Percentiles rank a stretch among this genome's conserved stretches.
Evolutionary conservation across 345 rosid genomes (phyloP).

Genomic region (Syzygium aromaticum): DNA sequence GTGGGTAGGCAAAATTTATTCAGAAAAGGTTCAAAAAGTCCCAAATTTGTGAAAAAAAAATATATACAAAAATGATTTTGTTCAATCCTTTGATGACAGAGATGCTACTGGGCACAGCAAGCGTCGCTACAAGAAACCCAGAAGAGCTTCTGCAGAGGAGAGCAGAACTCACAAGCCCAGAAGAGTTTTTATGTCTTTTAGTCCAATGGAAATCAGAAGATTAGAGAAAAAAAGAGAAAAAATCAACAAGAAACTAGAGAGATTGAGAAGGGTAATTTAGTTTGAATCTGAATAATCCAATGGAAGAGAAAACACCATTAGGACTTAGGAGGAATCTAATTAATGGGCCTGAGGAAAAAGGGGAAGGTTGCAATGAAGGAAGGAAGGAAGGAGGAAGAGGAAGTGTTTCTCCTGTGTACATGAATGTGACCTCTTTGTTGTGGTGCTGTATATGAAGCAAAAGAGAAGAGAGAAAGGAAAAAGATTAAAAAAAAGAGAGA

Average conservation of each 20-base stretch:
- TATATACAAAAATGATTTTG: background rate
- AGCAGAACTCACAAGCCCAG: slow-evolving; percentile 1
- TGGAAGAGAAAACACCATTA: slow-evolving; percentile 29
- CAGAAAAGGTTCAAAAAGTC: background rate
- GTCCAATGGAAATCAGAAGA: background rate
- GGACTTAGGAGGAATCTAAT: slow-evolving; percentile 50
- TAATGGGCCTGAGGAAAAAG: slow-evolving; percentile 40
- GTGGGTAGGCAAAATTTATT: background rate
- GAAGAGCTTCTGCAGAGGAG: background rate
- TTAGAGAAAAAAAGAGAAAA: background rate
- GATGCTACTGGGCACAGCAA: background rate
- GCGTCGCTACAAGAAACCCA: background rate
- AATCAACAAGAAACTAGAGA: background rate
- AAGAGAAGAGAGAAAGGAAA: background rate
- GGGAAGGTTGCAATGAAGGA: slow-evolving; percentile 26
- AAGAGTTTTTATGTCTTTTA: background rate
- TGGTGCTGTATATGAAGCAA: slow-evolving; percentile 1
- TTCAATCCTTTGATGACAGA: background rate
- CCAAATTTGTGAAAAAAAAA: background rate
- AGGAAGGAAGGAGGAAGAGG: background rate
- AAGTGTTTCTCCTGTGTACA: background rate
- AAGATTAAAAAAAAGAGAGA: background rate
- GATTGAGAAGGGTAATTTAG: background rate
- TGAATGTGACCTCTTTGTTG: slow-evolving; percentile 1
- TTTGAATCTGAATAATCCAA: slow-evolving; percentile 16